Conservation (phyloP, 2,329 filamentous ascomycete genomes). For the Curvularia sp. region DNA sequence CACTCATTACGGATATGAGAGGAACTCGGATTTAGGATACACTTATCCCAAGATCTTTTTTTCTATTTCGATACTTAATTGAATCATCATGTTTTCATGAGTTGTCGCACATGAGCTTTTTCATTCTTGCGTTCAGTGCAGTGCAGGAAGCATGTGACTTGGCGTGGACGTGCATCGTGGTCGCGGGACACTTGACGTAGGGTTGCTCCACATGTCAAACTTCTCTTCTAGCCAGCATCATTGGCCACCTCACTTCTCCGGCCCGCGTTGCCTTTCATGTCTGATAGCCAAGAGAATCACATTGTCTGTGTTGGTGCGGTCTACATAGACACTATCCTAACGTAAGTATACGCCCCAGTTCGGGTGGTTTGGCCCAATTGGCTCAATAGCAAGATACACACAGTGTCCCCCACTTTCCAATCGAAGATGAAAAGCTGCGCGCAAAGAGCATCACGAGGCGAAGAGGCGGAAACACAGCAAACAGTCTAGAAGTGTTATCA, state of each 20-base stretch:
- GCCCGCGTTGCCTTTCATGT: neutral
- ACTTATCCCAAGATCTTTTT: neutral
- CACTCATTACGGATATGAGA: conserved; percentile 21
- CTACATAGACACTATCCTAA: conserved; percentile 71
- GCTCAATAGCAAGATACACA: neutral
- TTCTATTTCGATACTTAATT: neutral
- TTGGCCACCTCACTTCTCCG: neutral
- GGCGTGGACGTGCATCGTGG: neutral
- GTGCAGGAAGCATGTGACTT: conserved; percentile 6
- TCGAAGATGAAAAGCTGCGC: conserved; percentile 75
- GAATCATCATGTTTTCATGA: neutral
- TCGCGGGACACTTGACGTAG: conserved; percentile 12
- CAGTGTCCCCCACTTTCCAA: conserved; percentile 71
- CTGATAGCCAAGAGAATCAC: conserved; percentile 47
- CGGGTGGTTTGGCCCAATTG: neutral
- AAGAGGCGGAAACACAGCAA: conserved; percentile 76
- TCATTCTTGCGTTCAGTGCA: neutral
- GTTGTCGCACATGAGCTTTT: neutral
- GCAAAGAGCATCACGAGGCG: conserved; percentile 65
- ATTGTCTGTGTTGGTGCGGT: conserved; percentile 71
- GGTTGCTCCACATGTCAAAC: conserved; percentile 12
- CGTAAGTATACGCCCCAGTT: conserved; percentile 1
- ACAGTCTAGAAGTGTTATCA: conserved; percentile 72
- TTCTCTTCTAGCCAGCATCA: neutral
- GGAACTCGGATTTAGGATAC: neutral